Evolutionary conservation across 805 yeast species (phyloP).

Genomic region (Lipomyces anomalus): DNA sequence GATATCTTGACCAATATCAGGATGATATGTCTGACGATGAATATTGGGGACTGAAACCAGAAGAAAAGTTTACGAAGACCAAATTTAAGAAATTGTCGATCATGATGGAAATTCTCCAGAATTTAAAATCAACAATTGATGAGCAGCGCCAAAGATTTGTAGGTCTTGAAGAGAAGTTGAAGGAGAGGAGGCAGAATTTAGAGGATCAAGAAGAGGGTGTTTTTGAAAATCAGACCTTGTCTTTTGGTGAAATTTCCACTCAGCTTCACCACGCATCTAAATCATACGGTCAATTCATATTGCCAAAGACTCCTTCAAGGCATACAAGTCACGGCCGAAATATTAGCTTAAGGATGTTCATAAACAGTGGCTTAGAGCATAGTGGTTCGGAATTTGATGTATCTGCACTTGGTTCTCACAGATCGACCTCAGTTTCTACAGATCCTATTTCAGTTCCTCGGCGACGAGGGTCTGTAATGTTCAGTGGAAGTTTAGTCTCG

Average conservation of each 20-base stretch:
- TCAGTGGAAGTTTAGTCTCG: too few relatives aligned
- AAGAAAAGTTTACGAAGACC: constrained; percentile 7
- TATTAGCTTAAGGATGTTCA: constrained; percentile 12
- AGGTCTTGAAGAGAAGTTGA: constrained; percentile 13
- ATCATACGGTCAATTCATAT: not conserved
- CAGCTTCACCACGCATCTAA: constrained; percentile 11
- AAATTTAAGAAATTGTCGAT: constrained; percentile 11
- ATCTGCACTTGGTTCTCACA: too few relatives aligned
- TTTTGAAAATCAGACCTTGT: constrained; percentile 2
- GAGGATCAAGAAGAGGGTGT: constrained; percentile 12
- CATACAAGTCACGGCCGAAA: not conserved
- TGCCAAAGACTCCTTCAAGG: not conserved
- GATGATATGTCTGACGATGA: constrained; percentile 21
- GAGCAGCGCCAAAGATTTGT: constrained; percentile 11
- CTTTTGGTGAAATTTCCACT: constrained; percentile 2
- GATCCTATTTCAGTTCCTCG: too few relatives aligned
- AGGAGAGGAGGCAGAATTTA: constrained; percentile 13
- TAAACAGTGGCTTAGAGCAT: too few relatives aligned
- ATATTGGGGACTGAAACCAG: constrained; percentile 15
- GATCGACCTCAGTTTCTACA: too few relatives aligned
- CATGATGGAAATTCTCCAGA: constrained; percentile 12
- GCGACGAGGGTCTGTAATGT: too few relatives aligned
- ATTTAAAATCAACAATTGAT: constrained; percentile 9
- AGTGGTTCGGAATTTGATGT: too few relatives aligned
- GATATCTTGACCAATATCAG: constrained; percentile 5